These are phyloP conservation scores for Dactylella cylindrospora DNA, from an alignment of 2,329 filamentous ascomycete genomes.

Conservation along the genomic window DNA sequence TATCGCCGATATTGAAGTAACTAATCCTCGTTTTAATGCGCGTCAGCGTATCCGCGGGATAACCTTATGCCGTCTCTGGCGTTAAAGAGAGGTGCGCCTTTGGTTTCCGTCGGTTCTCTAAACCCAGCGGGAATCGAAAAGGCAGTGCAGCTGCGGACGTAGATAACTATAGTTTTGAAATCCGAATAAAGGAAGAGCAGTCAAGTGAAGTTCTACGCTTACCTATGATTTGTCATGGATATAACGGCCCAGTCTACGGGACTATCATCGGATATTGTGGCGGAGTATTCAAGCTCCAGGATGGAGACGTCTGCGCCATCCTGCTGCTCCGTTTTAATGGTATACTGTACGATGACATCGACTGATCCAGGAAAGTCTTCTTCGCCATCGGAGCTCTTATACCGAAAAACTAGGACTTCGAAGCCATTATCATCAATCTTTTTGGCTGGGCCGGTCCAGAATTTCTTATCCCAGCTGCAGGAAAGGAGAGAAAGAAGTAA, in stretches of 20 bases:
- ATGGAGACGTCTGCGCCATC: slow-evolving; percentile 67
- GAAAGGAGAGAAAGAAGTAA: background rate
- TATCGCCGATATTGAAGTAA: slow-evolving; percentile 66
- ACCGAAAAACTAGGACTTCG: slow-evolving; percentile 46
- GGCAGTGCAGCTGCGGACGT: background rate
- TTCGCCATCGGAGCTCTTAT: slow-evolving; percentile 72
- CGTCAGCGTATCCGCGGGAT: too few species aligned
- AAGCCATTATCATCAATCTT: slow-evolving; percentile 48
- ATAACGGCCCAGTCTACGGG: slow-evolving; percentile 58
- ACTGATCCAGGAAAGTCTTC: slow-evolving; percentile 88
- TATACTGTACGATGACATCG: slow-evolving; percentile 75
- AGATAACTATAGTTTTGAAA: too few species aligned
- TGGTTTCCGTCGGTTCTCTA: background rate
- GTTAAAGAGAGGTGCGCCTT: background rate
- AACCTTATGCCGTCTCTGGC: slow-evolving; percentile 13
- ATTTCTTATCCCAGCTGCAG: slow-evolving; percentile 37
- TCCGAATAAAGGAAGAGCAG: too few species aligned
- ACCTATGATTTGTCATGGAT: slow-evolving; percentile 96
- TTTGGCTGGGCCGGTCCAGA: slow-evolving; percentile 18
- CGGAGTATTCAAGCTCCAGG: slow-evolving; percentile 86
- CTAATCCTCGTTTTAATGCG: slow-evolving; percentile 51
- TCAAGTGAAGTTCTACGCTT: slow-evolving; percentile 48
- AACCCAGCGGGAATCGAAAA: too few species aligned
- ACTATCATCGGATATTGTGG: slow-evolving; percentile 63
- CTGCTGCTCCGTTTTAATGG: slow-evolving; percentile 66